Evolutionary conservation across 129 eudicot genomes (phyloP), one percentile per base, ranked within the genome.

Genomic region (Deinandra increscens): DNA sequence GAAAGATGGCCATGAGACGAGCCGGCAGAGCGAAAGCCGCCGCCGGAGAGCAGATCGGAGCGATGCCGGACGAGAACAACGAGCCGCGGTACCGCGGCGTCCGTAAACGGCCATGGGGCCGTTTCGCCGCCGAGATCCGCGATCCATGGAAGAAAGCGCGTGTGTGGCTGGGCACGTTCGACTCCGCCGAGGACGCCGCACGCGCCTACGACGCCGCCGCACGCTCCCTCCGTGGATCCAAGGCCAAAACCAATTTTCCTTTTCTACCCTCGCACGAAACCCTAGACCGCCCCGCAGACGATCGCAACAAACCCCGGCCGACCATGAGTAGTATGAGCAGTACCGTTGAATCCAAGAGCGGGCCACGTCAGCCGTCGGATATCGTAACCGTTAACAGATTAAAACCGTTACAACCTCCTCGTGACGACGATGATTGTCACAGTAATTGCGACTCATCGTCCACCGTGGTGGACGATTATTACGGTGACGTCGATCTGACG

Each of bases 201-300:
- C 83, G 83, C n/a, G 86, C 89, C 13, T 84, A 84, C 69, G 89
- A 84, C 77, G 68, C 83, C 58, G 89, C 89, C 53, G 86, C 89
- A 15, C 79, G 81, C 17, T 61, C 83, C 39, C 83, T 84, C 70
- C 85, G 86, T 0, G 89, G 89, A 43, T 73, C 83, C 12, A 84
- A 84, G 9, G 89, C 89, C 4, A 84, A 81, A 45, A 84, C 86
- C 31, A 84, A 84, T 70, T 84, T 84, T 34, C 89, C 89, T 11
- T 60, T 54, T 36, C 22, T 72, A 36, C 72, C 80, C 46, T 33
- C 44, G 5, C 54, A 51, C 22, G 71, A 64, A 23, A 63, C 13
- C 51, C 64, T 22, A 7, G 20, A 63, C 13, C 75, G 9, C 20
- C 50, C 71, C 29, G 42, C 34, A 23, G 53, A 9, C 18, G 69